Percentiles rank a stretch among this genome's conserved stretches.
Conservation (phyloP, 2,329 filamentous ascomycete genomes). For the Claviceps maximensis region DNA sequence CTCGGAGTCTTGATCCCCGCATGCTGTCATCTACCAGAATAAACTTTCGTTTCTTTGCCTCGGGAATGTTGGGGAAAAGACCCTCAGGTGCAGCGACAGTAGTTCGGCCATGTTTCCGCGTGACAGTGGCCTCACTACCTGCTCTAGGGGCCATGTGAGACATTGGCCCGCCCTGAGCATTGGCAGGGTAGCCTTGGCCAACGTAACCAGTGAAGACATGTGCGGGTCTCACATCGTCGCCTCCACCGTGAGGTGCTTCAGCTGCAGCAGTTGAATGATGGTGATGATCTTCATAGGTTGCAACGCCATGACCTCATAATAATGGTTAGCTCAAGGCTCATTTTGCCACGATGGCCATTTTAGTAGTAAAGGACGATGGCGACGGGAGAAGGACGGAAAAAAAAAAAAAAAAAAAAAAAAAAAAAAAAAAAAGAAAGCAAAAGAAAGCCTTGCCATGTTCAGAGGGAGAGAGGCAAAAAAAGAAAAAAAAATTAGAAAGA, state of each 20-base stretch:
- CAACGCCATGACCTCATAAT: conserved; percentile 42
- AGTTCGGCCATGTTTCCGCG: conserved; percentile 25
- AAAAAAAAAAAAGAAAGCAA: too few species aligned
- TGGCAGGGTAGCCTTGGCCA: conserved; percentile 43
- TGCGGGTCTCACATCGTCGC: conserved; percentile 55
- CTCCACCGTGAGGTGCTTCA: conserved; percentile 32
- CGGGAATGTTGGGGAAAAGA: conserved; percentile 78
- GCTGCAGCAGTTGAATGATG: conserved; percentile 48
- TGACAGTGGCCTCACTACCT: conserved; percentile 19
- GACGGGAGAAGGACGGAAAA: not conserved
- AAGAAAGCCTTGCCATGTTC: too few species aligned
- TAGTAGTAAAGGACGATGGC: not conserved
- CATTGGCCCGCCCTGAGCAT: conserved; percentile 43
- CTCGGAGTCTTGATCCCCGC: conserved; percentile 66
- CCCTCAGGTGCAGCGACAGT: conserved; percentile 49
- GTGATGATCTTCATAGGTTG: conserved; percentile 47
- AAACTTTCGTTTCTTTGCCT: conserved; percentile 88
- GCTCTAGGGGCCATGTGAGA: conserved; percentile 39
- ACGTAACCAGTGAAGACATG: conserved; percentile 64
- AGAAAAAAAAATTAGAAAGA: not conserved
- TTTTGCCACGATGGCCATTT: not conserved
- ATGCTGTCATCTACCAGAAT: conserved; percentile 88
- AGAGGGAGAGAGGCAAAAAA: not conserved
- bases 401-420: not conserved
- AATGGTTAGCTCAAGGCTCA: conserved; percentile 1